Conservation (phyloP, 306 rosid genomes). For the Lablab purpureus region DNA sequence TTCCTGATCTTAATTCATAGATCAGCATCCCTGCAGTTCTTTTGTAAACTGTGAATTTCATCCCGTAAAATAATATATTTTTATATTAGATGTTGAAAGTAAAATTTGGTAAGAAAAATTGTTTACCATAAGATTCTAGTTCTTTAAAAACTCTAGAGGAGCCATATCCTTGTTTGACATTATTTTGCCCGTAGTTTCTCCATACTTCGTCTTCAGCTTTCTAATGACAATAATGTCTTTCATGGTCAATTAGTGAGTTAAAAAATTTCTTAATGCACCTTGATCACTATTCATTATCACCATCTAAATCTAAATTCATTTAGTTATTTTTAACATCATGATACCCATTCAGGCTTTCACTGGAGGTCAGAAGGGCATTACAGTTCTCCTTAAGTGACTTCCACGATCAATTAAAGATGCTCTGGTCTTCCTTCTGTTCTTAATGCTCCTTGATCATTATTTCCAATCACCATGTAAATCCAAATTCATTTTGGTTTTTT, state of each 20-base stretch:
- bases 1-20: conserved; percentile 29
- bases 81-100: not conserved
- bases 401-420: not conserved
- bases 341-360: conserved; percentile 33
- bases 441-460: not conserved
- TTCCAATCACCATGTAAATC: no score
- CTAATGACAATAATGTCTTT: not conserved
- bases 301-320: conserved; percentile 37
- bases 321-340: conserved; percentile 19
- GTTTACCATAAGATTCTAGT: not conserved
- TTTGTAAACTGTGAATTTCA: no score
- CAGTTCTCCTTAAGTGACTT: not conserved
- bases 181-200: not conserved
- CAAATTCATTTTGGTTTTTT: no score
- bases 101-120: not conserved
- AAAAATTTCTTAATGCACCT: conserved; percentile 11
- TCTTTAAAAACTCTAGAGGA: not conserved
- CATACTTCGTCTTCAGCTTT: conserved; percentile 36
- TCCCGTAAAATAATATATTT: not conserved
- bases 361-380: conserved; percentile 18
- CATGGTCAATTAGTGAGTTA: not conserved
- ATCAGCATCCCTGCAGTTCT: not conserved
- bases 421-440: not conserved
- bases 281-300: conserved; percentile 10
- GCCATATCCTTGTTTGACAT: not conserved